A percentile compares a stretch with the other conserved stretches of the same genome.
phyloP scores from a whole-genome alignment of 768 basidiomycete genomes.

The Cystofilobasidium macerans region DNA sequence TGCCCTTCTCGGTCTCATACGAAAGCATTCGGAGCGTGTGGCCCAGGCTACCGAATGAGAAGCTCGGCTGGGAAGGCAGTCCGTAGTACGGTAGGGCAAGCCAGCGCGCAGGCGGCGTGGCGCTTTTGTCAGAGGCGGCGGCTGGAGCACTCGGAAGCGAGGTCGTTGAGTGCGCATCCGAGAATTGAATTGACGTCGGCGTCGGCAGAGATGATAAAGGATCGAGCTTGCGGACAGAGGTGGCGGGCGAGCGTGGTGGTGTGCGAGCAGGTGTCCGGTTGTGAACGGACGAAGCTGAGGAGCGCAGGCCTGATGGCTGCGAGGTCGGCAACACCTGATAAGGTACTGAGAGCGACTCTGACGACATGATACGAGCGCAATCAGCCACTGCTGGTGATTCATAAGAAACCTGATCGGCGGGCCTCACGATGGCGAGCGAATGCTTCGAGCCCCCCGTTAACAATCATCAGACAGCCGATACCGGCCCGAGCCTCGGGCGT shows the following conservation, averaged over 20 bases:
- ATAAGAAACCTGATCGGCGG: neutral
- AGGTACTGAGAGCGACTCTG: constrained; percentile 24
- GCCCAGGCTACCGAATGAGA: neutral
- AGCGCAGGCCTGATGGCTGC: constrained; percentile 2
- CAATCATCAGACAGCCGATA: constrained; percentile 6
- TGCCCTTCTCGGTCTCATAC: neutral
- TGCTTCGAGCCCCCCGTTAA: constrained; percentile 8
- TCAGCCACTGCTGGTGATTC: neutral
- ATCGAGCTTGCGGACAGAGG: neutral
- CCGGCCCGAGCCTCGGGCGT: constrained; percentile 11
- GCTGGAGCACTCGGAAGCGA: no score
- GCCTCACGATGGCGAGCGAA: constrained; percentile 19
- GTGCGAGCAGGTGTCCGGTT: neutral
- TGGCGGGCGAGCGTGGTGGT: constrained; percentile 2
- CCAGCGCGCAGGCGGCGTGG: no score
- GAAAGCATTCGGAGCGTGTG: neutral
- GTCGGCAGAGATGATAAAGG: neutral
- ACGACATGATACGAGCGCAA: neutral
- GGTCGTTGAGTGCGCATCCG: no score
- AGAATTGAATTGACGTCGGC: no score
- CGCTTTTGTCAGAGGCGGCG: no score
- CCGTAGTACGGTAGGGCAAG: no score
- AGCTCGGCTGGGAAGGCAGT: no score
- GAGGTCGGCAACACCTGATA: constrained; percentile 13
- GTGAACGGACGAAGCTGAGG: neutral